These are phyloP conservation scores for Sclerotinia glacialis DNA, from an alignment of 2,329 filamentous ascomycete species.

Conservation along the genomic window DNA sequence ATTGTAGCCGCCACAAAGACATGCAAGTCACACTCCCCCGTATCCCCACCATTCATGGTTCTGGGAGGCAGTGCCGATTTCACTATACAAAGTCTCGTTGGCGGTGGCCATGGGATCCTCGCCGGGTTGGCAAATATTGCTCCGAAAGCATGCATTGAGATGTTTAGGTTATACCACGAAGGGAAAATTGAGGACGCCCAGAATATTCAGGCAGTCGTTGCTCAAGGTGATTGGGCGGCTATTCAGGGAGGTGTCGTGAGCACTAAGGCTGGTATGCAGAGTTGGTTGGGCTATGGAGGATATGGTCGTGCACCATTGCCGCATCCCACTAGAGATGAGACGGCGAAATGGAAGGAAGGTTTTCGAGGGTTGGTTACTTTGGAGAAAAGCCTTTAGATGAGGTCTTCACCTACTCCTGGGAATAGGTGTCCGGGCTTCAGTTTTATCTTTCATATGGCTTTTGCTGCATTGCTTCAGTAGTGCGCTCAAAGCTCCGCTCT, in stretches of 20 bases:
- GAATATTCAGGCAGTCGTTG: conserved; percentile 61
- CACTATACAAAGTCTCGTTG: conserved; percentile 66
- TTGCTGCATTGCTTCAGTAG: neutral
- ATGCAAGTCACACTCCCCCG: conserved; percentile 44
- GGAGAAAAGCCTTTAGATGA: conserved; percentile 39
- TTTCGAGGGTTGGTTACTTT: conserved; percentile 52
- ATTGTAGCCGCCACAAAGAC: conserved; percentile 55
- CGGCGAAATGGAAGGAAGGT: conserved; percentile 52
- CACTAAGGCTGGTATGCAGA: conserved; percentile 63
- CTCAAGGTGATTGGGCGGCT: conserved; percentile 65
- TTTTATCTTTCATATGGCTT: neutral
- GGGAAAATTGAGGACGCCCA: conserved; percentile 60
- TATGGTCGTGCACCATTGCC: conserved; percentile 50
- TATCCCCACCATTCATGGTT: conserved; percentile 57
- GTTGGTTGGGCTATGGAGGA: conserved; percentile 63
- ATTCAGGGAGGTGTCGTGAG: conserved; percentile 68
- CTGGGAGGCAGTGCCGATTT: conserved; percentile 74
- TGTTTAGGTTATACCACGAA: conserved; percentile 58
- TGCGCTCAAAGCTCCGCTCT: neutral
- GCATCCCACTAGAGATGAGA: conserved; percentile 50
- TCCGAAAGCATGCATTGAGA: conserved; percentile 61
- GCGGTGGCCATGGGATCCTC: conserved; percentile 69
- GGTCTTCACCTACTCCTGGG: neutral
- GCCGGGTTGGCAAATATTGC: conserved; percentile 69
- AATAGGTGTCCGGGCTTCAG: neutral